Percentiles rank a stretch among this genome's conserved stretches.
Evolutionary conservation across 768 basidiomycete genomes (phyloP).

Genomic region (Asterophora parasitica): DNA sequence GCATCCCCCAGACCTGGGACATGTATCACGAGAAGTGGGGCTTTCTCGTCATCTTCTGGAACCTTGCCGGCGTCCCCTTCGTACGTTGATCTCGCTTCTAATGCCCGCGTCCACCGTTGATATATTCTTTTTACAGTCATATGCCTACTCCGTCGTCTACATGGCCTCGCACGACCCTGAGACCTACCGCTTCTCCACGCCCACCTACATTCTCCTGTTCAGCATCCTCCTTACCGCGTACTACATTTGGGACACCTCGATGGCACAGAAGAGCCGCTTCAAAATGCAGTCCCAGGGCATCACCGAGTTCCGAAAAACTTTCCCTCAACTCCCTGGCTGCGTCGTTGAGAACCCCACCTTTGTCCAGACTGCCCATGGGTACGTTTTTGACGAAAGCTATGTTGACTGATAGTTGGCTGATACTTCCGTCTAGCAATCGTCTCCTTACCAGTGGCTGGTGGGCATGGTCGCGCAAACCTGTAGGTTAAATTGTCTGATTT

Average conservation of each 20-base stretch:
- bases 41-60: constrained; percentile 99
- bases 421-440: constrained; percentile 57
- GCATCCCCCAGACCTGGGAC: constrained; percentile 97
- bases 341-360: constrained; percentile 81
- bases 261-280: constrained; percentile 96
- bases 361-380: constrained; percentile 95
- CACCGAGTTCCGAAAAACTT: constrained; percentile 78
- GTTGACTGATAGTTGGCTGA: not conserved
- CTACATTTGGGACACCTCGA: constrained; percentile 89
- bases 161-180: constrained; percentile 94
- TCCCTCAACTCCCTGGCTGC: constrained; percentile 88
- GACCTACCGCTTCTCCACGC: constrained; percentile 81
- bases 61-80: constrained; percentile 89
- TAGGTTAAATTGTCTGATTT: constrained; percentile 29
- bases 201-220: constrained; percentile 68
- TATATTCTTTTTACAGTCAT: constrained; percentile 51
- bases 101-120: not conserved
- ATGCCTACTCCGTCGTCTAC: constrained; percentile 96
- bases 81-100: constrained; percentile 36
- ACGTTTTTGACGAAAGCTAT: constrained; percentile 11
- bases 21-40: constrained; percentile 99
- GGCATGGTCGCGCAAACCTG: constrained; percentile 90
- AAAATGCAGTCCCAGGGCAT: constrained; percentile 96
- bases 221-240: constrained; percentile 77
- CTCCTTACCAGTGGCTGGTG: constrained; percentile 93